Evolutionary conservation across 2,329 filamentous ascomycete genomes (phyloP), one percentile per base, ranked within the genome.

Genomic region (Tolypocladium ovalisporum): DNA sequence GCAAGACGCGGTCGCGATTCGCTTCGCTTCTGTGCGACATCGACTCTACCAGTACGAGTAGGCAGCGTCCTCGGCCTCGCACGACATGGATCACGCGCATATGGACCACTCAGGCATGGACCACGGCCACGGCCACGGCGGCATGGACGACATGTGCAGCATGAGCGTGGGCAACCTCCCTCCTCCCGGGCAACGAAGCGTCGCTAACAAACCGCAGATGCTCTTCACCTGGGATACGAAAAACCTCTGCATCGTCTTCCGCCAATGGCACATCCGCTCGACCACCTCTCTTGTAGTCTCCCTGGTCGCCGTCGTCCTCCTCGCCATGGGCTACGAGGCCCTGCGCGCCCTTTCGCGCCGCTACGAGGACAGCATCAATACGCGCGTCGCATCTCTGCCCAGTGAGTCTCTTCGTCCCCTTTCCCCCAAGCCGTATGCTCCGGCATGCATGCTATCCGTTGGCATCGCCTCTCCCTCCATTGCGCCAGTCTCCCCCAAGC

Each of bases 221-320:
- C 85, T 97, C 64, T 99, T 99, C 78, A 97, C 91, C 60, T 99
- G 93, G 93, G 85, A 91, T 71, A 93, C 92, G 3, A 83, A 80
- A 57, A 88, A 97, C 75, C 89, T 99, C 62, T 99, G 94, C 81
- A 95, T 99, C 73, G 84, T 99, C 72, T 99, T 97, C 79, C 82
- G 81, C 65, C 84, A 86, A 74, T 99, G 94, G 94, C 92, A 89
- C 75, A 76, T 99, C 72, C 85, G 81, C 61, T 85, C 86, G 60
- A 85, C 86, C 3, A 67, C 82, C 55, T 88, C 88, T 37, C 86
- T 99, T 58, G 66, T 97, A 70, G 72, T 91, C 67, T 96, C 93
- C 34, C 85, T 99, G 60, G 66, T 94, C 64, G 89, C 85, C 63
- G 86, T 99, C 65, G 82, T 95, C 59, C 80, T 88, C 60, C 79